Evolutionary conservation across 495 filamentous ascomycete genomes (phyloP), one percentile per base, ranked within the genome.

Genomic region (Tuber melanosporum): DNA sequence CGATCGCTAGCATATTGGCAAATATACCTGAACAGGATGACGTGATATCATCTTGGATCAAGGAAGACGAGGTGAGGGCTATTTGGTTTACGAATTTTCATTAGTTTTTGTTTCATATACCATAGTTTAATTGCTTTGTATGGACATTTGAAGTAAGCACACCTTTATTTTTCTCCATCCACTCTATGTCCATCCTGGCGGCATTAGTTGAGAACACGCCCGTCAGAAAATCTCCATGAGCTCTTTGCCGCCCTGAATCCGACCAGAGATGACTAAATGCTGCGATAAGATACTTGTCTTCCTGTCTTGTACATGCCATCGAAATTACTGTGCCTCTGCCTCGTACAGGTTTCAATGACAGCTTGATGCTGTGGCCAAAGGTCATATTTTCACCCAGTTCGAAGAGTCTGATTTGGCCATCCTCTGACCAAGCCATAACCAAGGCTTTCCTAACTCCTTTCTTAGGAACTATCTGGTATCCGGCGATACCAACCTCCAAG

Each of bases 1-100:
- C 82, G 43, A 81, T 76, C 66, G 75, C 78, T 6, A 81, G 77
- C 78, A 83, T 78, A 46, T 83, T 83, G n/a, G 73, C 71, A 36
- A 83, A 83, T 46, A 77, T 62, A 44, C 76, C 74, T 14, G 81
- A 83, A 42, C 72, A 77, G 44, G 78, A 83, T n/a, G 73, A 39
- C 19, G 75, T 72, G 45, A 44, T 32, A 49, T 66, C 73, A 43
- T 43, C 77, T 49, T 57, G 45, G 57, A 66, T 26, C 10, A 49
- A 75, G 9, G 73, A 70, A 22, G 73, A 42, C n/a, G 71, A 52
- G 4, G 77, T 44, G n/a, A 76, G 76, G 19, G 79, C 71, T 46
- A 76, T 74, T 75, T 10, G 26, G 52, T 62, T 79, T 62, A 39
- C 7, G 72, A 76, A 66, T 36, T 66, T 69, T 36, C 22, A 79